Evolutionary conservation across 768 basidiomycete genomes (phyloP).

Genomic region (Xanthoconium purpureum): DNA sequence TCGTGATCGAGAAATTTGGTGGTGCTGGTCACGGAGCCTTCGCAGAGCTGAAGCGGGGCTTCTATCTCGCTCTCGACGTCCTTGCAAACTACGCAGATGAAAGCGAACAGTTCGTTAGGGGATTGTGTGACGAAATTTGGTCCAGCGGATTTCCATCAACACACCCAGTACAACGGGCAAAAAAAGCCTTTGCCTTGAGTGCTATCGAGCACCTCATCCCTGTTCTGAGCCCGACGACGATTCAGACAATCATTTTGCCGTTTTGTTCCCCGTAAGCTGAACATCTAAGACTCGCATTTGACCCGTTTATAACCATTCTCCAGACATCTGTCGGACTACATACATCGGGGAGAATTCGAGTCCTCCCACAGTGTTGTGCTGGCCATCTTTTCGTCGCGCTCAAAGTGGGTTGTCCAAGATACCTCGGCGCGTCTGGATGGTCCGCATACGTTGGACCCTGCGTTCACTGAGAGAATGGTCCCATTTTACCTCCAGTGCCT

Average conservation of each 20-base stretch:
- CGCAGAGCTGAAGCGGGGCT: slow-evolving; percentile 66
- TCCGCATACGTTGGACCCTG: slow-evolving; percentile 20
- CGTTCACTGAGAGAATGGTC: slow-evolving; percentile 55
- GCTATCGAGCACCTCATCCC: slow-evolving; percentile 78
- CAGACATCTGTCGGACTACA: slow-evolving; percentile 59
- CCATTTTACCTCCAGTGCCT: slow-evolving; percentile 74
- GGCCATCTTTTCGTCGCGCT: slow-evolving; percentile 64
- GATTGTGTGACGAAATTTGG: slow-evolving; percentile 33
- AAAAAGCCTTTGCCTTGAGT: slow-evolving; percentile 63
- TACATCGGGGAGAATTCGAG: slow-evolving; percentile 76
- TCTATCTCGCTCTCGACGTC: slow-evolving; percentile 77
- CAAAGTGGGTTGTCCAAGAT: slow-evolving; percentile 34
- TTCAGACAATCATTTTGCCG: slow-evolving; percentile 55
- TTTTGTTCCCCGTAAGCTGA: slow-evolving; percentile 62
- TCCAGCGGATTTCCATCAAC: slow-evolving; percentile 21
- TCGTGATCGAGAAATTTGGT: slow-evolving; percentile 78
- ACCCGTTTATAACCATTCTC: background rate
- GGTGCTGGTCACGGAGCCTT: slow-evolving; percentile 58
- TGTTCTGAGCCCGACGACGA: slow-evolving; percentile 48
- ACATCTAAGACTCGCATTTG: background rate
- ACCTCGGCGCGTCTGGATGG: slow-evolving; percentile 4
- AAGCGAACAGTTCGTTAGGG: slow-evolving; percentile 38
- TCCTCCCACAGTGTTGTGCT: slow-evolving; percentile 83
- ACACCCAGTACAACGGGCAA: slow-evolving; percentile 32
- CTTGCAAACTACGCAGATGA: slow-evolving; percentile 43